Evolutionary conservation across 257 asterid species (phyloP).

Genomic region (Solanum neorickii): DNA sequence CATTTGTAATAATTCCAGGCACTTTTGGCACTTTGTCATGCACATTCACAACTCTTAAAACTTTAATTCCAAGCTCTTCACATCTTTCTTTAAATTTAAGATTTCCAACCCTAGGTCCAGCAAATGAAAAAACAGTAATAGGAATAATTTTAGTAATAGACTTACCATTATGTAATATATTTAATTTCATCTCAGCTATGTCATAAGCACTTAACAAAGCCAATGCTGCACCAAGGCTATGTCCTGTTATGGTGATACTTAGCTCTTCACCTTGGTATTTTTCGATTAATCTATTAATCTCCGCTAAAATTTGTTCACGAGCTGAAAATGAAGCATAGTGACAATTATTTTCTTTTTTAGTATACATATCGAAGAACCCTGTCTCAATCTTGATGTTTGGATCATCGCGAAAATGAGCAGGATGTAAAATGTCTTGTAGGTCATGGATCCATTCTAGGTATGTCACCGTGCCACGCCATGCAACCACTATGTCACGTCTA

Average conservation of each 20-base stretch:
- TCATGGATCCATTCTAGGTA: slow-evolving; percentile 83
- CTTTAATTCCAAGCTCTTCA: slow-evolving; percentile 50
- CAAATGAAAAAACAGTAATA: slow-evolving; percentile 39
- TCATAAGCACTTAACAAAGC: slow-evolving; percentile 67
- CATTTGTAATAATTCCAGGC: slow-evolving; percentile 62
- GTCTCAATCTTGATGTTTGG: slow-evolving; percentile 58
- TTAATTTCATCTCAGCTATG: slow-evolving; percentile 43
- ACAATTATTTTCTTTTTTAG: slow-evolving; percentile 37
- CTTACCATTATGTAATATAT: slow-evolving; percentile 21
- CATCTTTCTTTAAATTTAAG: slow-evolving; percentile 60
- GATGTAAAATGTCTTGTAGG: slow-evolving; percentile 55
- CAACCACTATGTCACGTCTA: slow-evolving; percentile 54
- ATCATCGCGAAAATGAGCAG: slow-evolving; percentile 62
- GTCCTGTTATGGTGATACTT: slow-evolving; percentile 70
- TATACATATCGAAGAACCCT: slow-evolving; percentile 69
- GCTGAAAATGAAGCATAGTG: slow-evolving; percentile 48
- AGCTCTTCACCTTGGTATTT: slow-evolving; percentile 46
- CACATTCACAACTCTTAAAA: slow-evolving; percentile 35
- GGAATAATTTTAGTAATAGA: slow-evolving; percentile 25
- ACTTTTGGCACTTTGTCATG: slow-evolving; percentile 62
- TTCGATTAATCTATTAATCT: slow-evolving; percentile 44
- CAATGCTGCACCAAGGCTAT: slow-evolving; percentile 74
- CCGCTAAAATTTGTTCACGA: slow-evolving; percentile 63
- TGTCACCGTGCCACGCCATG: slow-evolving; percentile 86
- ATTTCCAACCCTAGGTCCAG: slow-evolving; percentile 67